Percentiles rank a stretch among this genome's conserved stretches.
Conservation (phyloP, 179 eudicot species). For the Patellifolia procumbens region DNA sequence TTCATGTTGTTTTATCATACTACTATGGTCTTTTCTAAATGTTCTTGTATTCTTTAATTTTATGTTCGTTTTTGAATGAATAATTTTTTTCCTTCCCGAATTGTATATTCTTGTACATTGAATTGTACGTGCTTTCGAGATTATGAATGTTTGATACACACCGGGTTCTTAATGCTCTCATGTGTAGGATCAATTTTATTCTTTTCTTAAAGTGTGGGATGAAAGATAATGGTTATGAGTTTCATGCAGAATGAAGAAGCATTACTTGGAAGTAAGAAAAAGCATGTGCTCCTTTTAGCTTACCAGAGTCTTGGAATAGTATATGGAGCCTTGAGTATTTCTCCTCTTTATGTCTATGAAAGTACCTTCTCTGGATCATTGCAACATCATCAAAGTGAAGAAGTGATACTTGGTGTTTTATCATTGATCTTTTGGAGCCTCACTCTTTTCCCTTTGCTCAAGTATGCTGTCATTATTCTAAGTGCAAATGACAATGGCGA, state of each 20-base stretch:
- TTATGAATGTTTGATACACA: too few species aligned
- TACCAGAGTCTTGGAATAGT: slow-evolving; percentile 60
- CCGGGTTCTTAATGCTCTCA: too few species aligned
- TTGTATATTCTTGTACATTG: too few species aligned
- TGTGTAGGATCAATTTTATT: too few species aligned
- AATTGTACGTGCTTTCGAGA: too few species aligned
- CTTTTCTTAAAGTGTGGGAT: not conserved
- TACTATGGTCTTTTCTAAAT: too few species aligned
- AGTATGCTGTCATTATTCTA: slow-evolving; percentile 44
- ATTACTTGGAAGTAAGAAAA: slow-evolving; percentile 23
- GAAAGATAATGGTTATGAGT: not conserved
- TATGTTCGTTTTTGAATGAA: too few species aligned
- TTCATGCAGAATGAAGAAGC: slow-evolving; percentile 37
- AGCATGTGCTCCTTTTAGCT: slow-evolving; percentile 44
- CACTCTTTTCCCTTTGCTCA: slow-evolving; percentile 46
- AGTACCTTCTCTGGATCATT: slow-evolving; percentile 41
- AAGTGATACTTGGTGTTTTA: slow-evolving; percentile 46
- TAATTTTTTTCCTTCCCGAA: too few species aligned
- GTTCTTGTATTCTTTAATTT: too few species aligned
- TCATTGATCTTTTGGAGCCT: slow-evolving; percentile 61
- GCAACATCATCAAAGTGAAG: slow-evolving; percentile 37
- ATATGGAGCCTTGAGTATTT: slow-evolving; percentile 50
- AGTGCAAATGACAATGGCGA: slow-evolving; percentile 55
- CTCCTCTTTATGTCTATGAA: slow-evolving; percentile 52
- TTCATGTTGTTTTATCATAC: too few species aligned